phyloP scores from a whole-genome alignment of 441 rosid species.

The Euphorbia celastroides region DNA sequence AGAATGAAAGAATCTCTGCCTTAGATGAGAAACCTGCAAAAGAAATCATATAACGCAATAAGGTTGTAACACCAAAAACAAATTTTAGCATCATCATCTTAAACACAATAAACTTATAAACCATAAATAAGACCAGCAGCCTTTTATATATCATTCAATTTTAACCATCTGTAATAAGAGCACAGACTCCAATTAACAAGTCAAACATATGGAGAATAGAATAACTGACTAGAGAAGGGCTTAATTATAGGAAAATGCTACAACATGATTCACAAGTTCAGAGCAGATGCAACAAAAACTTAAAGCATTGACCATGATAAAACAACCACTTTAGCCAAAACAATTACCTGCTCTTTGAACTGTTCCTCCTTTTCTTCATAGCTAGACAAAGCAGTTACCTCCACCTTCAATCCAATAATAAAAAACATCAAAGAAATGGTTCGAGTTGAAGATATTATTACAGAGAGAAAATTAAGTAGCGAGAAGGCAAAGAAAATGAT shows the following conservation, averaged over 20 bases:
- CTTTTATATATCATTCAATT: background rate
- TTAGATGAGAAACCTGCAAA: slow-evolving; percentile 62
- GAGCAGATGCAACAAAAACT: slow-evolving; percentile 4
- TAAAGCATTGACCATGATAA: slow-evolving; percentile 1
- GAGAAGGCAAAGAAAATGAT: slow-evolving; percentile 1
- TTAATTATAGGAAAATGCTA: background rate
- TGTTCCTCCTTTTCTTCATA: slow-evolving; percentile 73
- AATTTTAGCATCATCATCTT: background rate
- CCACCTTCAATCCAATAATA: slow-evolving; percentile 52
- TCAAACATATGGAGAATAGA: background rate
- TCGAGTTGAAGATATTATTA: background rate
- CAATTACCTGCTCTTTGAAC: slow-evolving; percentile 72
- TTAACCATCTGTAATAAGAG: background rate
- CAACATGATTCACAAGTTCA: background rate
- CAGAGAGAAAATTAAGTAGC: background rate
- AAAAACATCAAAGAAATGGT: slow-evolving; percentile 8
- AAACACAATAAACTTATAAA: slow-evolving; percentile 1
- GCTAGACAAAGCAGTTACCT: slow-evolving; percentile 76
- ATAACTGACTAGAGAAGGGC: background rate
- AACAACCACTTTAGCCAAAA: slow-evolving; percentile 7
- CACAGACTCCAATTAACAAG: background rate
- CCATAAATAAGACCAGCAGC: background rate
- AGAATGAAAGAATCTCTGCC: slow-evolving; percentile 69
- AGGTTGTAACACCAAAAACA: slow-evolving; percentile 7
- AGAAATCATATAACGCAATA: slow-evolving; percentile 18